These are phyloP conservation scores for Penicillium sp. DNA, from an alignment of 2,329 filamentous ascomycete genomes.

Conservation along the genomic window DNA sequence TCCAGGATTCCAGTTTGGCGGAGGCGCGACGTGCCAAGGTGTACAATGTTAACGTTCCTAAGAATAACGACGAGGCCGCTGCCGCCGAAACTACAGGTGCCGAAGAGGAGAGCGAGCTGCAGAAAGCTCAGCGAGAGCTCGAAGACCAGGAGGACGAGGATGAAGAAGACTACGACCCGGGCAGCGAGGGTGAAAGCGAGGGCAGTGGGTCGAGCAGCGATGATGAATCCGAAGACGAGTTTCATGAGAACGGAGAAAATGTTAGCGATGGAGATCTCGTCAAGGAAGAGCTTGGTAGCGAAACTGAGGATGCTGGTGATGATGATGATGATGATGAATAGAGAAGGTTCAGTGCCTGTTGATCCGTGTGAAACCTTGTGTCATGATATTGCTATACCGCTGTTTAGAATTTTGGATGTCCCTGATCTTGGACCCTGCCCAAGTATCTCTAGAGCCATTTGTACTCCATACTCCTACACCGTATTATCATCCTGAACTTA, in stretches of 20 bases:
- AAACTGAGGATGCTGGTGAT: constrained; percentile 35
- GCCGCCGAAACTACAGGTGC: constrained; percentile 37
- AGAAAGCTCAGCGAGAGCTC: constrained; percentile 55
- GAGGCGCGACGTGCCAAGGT: constrained; percentile 57
- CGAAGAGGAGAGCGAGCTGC: constrained; percentile 55
- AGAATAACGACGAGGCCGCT: constrained; percentile 29
- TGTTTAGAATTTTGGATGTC: neutral
- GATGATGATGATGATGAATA: constrained; percentile 27
- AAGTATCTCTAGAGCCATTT: neutral
- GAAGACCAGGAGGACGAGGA: constrained; percentile 47
- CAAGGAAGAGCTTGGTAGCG: constrained; percentile 42
- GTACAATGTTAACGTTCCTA: constrained; percentile 48
- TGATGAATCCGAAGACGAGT: constrained; percentile 34
- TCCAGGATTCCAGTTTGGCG: constrained; percentile 62
- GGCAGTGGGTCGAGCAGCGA: constrained; percentile 45
- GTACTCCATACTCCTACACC: neutral
- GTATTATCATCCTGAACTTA: neutral
- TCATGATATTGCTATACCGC: neutral
- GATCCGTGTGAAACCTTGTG: neutral
- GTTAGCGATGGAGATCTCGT: constrained; percentile 37
- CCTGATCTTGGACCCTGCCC: neutral
- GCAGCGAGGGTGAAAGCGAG: constrained; percentile 47
- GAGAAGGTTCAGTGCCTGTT: constrained; percentile 5
- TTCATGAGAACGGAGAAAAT: constrained; percentile 24
- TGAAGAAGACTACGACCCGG: constrained; percentile 50